A percentile compares a stretch with the other conserved stretches of the same genome.
Conservation (phyloP, 495 filamentous ascomycete species). For the Annulohypoxylon maeteangense region DNA sequence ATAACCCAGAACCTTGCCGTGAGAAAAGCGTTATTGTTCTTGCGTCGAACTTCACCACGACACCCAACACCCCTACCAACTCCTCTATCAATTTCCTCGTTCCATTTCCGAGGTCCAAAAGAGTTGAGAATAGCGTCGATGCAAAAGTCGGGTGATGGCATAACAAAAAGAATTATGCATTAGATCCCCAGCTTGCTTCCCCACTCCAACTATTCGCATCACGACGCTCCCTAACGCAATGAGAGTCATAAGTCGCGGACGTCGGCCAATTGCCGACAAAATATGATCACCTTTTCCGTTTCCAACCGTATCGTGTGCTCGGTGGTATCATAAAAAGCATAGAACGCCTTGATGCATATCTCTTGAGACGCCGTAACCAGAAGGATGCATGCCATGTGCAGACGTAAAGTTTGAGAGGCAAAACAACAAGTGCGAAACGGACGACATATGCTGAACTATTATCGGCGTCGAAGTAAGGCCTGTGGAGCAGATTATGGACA, state of each 20-base stretch:
- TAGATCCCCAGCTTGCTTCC: slow-evolving; percentile 18
- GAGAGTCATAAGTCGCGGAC: slow-evolving; percentile 11
- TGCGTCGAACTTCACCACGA: slow-evolving; percentile 5
- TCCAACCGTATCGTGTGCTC: slow-evolving; percentile 41
- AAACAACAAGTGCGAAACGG: slow-evolving; percentile 2
- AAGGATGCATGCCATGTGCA: slow-evolving; percentile 31
- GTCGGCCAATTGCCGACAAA: slow-evolving; percentile 2
- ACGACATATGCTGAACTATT: slow-evolving; percentile 1
- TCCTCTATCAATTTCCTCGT: slow-evolving; percentile 3
- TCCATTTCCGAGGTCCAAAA: background rate
- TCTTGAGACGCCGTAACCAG: slow-evolving; percentile 32
- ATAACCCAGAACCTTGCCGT: slow-evolving; percentile 21
- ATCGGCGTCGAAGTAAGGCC: background rate
- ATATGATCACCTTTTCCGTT: slow-evolving; percentile 17
- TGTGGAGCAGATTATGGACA: background rate
- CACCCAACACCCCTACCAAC: background rate
- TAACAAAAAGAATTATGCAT: slow-evolving; percentile 37
- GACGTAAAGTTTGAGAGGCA: slow-evolving; percentile 18
- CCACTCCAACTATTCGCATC: background rate
- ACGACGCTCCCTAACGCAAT: background rate
- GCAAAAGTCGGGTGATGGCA: slow-evolving; percentile 4
- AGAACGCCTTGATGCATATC: slow-evolving; percentile 44
- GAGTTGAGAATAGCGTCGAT: slow-evolving; percentile 20
- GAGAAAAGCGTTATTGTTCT: slow-evolving; percentile 20
- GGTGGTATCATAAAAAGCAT: slow-evolving; percentile 41